Percentiles rank a stretch among this genome's conserved stretches.
Conservation (phyloP, 352 stramenopile species). For the Phytopythium aichiense region DNA sequence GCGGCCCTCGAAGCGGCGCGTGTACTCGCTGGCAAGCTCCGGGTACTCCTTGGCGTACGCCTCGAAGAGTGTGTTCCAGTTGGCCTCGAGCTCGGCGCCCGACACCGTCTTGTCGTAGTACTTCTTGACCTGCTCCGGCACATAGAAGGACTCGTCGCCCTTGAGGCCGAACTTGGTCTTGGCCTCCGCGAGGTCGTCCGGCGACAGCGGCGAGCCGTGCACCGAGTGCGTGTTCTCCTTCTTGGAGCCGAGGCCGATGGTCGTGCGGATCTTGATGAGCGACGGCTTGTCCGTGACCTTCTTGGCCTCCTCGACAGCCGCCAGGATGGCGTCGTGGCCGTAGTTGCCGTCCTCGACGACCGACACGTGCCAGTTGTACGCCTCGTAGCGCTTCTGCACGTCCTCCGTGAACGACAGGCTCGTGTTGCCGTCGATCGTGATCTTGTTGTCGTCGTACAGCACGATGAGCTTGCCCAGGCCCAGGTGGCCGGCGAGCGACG, state of each 20-base stretch:
- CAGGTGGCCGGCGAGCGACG: conserved; percentile 96
- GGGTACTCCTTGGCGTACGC: conserved; percentile 91
- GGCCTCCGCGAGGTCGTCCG: conserved; percentile 88
- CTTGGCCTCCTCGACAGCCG: conserved; percentile 94
- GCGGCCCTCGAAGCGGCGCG: conserved; percentile 90
- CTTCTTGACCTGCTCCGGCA: conserved; percentile 92
- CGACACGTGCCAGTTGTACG: conserved; percentile 98
- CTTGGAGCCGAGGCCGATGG: conserved; percentile 95
- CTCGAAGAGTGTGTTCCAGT: conserved; percentile 91
- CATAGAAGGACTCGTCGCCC: conserved; percentile 90
- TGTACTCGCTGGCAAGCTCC: conserved; percentile 92
- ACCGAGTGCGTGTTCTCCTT: conserved; percentile 90
- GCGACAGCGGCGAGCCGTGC: conserved; percentile 96
- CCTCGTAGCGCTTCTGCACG: conserved; percentile 96
- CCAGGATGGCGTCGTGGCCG: conserved; percentile 90
- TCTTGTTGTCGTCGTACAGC: conserved; percentile 99
- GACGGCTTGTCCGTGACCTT: conserved; percentile 94
- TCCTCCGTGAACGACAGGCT: conserved; percentile 98
- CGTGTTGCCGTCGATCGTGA: conserved; percentile 98
- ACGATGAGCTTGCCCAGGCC: conserved; percentile 98
- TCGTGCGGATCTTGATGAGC: conserved; percentile 98
- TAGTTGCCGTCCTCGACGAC: conserved; percentile 93
- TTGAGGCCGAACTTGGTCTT: conserved; percentile 94
- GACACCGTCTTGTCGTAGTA: conserved; percentile 85
- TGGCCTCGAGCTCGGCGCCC: conserved; percentile 69